A percentile compares a stretch with the other conserved stretches of the same genome.
phyloP scores from a whole-genome alignment of 441 rosid genomes.

The Gossypium armourianum region DNA sequence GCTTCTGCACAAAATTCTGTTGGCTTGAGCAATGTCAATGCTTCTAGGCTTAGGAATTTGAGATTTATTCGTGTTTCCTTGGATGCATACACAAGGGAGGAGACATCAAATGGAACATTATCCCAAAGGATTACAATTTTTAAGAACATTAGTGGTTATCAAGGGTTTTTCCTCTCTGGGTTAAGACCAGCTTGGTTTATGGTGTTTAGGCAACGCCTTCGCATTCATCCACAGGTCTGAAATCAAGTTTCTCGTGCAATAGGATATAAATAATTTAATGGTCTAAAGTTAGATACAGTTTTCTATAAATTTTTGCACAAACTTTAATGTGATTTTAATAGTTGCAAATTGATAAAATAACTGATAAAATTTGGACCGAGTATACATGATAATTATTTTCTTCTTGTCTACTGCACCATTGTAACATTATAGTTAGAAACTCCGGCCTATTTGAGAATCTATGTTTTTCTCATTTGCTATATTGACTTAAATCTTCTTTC shows the following conservation, averaged over 20 bases:
- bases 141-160: conserved; percentile 72
- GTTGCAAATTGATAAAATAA: background rate
- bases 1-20: conserved; percentile 37
- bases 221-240: conserved; percentile 91
- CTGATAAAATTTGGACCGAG: background rate
- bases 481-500: background rate
- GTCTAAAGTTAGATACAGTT: background rate
- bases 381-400: background rate
- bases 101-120: conserved; percentile 38
- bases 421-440: background rate
- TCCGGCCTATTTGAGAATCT: background rate
- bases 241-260: conserved; percentile 8
- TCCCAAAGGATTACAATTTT: conserved; percentile 69
- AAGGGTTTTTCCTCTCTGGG: conserved; percentile 90
- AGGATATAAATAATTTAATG: background rate
- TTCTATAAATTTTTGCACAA: background rate
- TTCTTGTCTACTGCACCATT: background rate
- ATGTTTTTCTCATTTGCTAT: background rate
- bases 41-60: conserved; percentile 80
- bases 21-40: conserved; percentile 30
- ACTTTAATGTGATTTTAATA: conserved; percentile 4
- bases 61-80: conserved; percentile 57
- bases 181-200: conserved; percentile 93
- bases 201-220: conserved; percentile 80
- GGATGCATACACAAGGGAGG: conserved; percentile 77